These are phyloP conservation scores for Raphanus sativus DNA, from an alignment of 345 rosid genomes.

Conservation along the genomic window DNA sequence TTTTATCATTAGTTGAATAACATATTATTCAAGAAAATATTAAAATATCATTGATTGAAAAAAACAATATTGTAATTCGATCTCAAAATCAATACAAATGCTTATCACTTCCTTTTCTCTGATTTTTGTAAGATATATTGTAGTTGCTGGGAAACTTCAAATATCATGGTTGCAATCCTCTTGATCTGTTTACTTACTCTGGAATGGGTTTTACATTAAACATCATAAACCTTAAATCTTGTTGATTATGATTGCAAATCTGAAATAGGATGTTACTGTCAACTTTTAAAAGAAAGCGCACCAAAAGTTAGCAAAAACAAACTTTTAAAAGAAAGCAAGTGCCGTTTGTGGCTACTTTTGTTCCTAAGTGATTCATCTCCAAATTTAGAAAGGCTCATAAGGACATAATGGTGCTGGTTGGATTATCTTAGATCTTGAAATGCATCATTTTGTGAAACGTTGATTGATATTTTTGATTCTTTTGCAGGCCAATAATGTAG, in stretches of 20 bases:
- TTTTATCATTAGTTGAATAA: too few relatives aligned
- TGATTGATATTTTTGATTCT: neutral
- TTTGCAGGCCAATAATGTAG: conserved; percentile 48
- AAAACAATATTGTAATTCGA: too few relatives aligned
- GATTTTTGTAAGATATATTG: too few relatives aligned
- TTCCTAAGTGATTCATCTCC: conserved; percentile 1
- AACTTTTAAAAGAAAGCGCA: neutral
- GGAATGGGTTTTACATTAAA: too few relatives aligned
- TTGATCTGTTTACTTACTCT: too few relatives aligned
- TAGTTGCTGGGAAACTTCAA: too few relatives aligned
- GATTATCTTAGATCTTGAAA: neutral
- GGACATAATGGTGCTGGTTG: neutral
- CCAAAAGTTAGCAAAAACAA: too few relatives aligned
- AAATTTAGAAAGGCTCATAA: neutral
- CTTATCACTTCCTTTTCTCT: too few relatives aligned
- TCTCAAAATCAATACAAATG: too few relatives aligned
- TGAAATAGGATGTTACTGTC: neutral
- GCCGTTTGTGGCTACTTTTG: neutral
- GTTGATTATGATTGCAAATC: neutral
- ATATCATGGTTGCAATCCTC: too few relatives aligned
- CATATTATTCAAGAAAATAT: too few relatives aligned
- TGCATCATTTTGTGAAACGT: neutral
- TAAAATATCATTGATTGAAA: too few relatives aligned
- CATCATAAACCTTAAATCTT: neutral
- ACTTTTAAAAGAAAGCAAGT: neutral